A percentile compares a stretch with the other conserved stretches of the same genome.
Conservation (phyloP, 140 eudicot species). For the Anethum foeniculum region DNA sequence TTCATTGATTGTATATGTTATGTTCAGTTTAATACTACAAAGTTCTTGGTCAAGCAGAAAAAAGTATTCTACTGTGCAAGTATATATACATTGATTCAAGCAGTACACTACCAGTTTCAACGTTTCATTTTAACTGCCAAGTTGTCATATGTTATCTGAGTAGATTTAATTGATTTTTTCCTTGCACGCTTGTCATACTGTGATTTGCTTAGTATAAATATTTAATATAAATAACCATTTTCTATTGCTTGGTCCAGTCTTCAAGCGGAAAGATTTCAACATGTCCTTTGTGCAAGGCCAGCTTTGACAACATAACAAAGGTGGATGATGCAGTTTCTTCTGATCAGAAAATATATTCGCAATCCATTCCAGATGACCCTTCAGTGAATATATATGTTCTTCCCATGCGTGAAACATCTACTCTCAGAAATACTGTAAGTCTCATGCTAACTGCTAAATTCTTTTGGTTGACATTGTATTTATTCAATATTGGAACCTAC, state of each 20-base stretch:
- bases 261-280: constrained; percentile 52
- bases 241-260: constrained; percentile 32
- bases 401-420: constrained; percentile 38
- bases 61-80: not conserved
- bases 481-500: not conserved
- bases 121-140: not conserved
- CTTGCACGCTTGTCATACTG: not conserved
- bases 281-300: constrained; percentile 88
- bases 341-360: constrained; percentile 90
- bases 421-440: constrained; percentile 27
- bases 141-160: not conserved
- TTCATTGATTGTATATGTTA: not conserved
- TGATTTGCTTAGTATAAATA: not conserved
- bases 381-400: constrained; percentile 47
- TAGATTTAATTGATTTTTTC: not conserved
- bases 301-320: constrained; percentile 67
- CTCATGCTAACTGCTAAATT: constrained; percentile 4
- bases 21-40: not conserved
- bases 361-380: constrained; percentile 48
- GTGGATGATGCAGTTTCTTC: constrained; percentile 56
- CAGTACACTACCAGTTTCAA: not conserved
- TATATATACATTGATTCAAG: not conserved
- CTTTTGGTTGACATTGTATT: not conserved
- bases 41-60: not conserved
- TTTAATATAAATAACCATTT: not conserved